phyloP scores from a whole-genome alignment of 495 filamentous ascomycete species.

The Aspergillus olivimuriae region DNA sequence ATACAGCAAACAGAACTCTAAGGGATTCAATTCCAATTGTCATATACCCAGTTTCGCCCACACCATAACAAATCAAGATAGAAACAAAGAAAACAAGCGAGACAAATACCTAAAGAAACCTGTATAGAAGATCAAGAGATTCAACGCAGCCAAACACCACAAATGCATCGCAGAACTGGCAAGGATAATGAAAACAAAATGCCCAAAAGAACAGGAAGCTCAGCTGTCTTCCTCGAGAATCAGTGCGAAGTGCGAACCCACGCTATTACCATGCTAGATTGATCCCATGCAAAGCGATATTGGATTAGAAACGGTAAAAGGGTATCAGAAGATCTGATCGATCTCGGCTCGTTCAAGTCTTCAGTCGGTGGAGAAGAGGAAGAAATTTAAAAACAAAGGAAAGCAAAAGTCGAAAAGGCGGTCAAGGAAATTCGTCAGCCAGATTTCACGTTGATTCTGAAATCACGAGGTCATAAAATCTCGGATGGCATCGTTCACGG shows the following conservation, averaged over 20 bases:
- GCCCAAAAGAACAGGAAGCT: background rate
- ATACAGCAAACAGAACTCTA: too few relatives aligned
- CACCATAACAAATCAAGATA: too few relatives aligned
- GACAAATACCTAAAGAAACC: too few relatives aligned
- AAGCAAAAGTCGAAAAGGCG: conserved; percentile 6
- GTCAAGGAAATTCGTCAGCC: conserved; percentile 11
- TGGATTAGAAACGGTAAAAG: conserved; percentile 4
- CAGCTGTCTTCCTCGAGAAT: background rate
- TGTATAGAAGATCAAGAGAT: too few relatives aligned
- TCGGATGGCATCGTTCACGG: background rate
- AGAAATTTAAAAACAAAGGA: conserved; percentile 4
- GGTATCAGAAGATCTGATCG: conserved; percentile 14
- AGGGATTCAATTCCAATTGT: too few relatives aligned
- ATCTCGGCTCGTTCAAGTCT: conserved; percentile 11
- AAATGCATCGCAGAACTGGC: background rate
- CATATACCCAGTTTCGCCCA: too few relatives aligned
- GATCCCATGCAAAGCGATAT: background rate
- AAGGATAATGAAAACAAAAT: conserved; percentile 6
- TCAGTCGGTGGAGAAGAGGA: background rate
- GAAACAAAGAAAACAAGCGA: too few relatives aligned
- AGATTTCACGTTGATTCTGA: conserved; percentile 20
- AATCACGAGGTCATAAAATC: background rate
- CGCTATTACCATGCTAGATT: background rate
- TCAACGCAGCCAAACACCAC: background rate
- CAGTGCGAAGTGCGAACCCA: background rate